A percentile compares a stretch with the other conserved stretches of the same genome.
phyloP scores from a whole-genome alignment of 225 moss, liverwort and hornwort species.

The Climacium dendroides region DNA sequence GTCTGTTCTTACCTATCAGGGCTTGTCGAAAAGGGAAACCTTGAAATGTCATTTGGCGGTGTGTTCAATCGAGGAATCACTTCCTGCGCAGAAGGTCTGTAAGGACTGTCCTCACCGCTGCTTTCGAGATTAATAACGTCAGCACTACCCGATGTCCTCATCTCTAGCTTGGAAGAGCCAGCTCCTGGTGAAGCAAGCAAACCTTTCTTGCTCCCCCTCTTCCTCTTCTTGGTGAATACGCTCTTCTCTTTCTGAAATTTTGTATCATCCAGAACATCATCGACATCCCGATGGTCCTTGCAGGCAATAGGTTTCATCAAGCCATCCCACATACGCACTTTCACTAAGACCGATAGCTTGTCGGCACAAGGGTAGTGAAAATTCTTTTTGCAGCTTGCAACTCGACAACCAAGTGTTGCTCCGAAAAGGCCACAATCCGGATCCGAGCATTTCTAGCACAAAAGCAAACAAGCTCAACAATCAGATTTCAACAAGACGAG shows the following conservation, averaged over 20 bases:
- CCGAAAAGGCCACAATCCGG: slow-evolving; percentile 65
- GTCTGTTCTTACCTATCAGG: slow-evolving; percentile 14
- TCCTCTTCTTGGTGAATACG: slow-evolving; percentile 2
- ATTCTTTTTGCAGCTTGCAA: slow-evolving; percentile 61
- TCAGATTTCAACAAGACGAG: background rate
- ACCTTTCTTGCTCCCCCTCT: slow-evolving; percentile 1
- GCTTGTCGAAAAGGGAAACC: background rate
- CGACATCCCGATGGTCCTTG: slow-evolving; percentile 51
- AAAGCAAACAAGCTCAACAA: background rate
- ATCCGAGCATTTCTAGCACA: slow-evolving; percentile 54
- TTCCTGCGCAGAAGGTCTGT: background rate
- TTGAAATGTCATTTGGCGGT: background rate
- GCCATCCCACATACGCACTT: slow-evolving; percentile 93
- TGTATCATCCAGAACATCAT: slow-evolving; percentile 9
- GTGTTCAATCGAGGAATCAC: background rate
- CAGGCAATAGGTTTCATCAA: slow-evolving; percentile 67
- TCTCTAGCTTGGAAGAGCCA: slow-evolving; percentile 13
- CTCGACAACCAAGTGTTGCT: slow-evolving; percentile 88
- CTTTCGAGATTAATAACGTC: slow-evolving; percentile 19
- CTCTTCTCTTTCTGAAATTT: slow-evolving; percentile 6
- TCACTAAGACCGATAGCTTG: slow-evolving; percentile 43
- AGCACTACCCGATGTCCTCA: background rate
- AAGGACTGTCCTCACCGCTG: slow-evolving; percentile 26
- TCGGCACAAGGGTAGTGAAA: slow-evolving; percentile 94
- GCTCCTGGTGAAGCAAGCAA: background rate